Base-by-base conservation (phyloP, 1,139 yeast genomes). In the Candida glucosophila region DNA sequence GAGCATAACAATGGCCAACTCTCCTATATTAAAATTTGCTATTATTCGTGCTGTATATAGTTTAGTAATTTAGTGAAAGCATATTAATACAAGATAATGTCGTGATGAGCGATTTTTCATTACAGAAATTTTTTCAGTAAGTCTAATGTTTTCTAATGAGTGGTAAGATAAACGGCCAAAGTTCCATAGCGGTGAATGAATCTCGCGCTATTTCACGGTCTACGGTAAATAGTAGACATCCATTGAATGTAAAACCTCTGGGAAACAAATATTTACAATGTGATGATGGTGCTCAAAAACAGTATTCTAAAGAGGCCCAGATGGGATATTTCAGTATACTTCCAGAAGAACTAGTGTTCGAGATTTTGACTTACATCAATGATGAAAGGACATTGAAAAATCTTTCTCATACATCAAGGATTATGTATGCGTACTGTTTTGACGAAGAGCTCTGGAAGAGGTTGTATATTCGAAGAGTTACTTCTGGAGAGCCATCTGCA, bases 381-480 rank as follows among this genome's bases (percentile, higher is more conserved):
- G 60, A 61, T 23, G 56, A 70, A 0, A 31, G 37, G 1, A 69
- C 73, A 17, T 52, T 83, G 29, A 47, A 61, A 28, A 57, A 52
- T 20, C 41, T 81, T 15, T 65, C 79, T 17, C 73, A 67, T 30
- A 54, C 74, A 2, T 81, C 90, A 5, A 64, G 78, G 34, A 61
- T 74, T n/a, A 51, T 78, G 43, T 83, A 77, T 51, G 92, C 86
- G 1, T 78, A 69, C 42, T 42, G 73, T 10, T 75, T 72, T 47
- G 79, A 74, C 41, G 94, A 83, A 39, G 94, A 83, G 32, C 39
- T 78, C 13, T 83, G 95, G 95, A 77, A 78, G 42, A 66, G 59
- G 32, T 32, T 76, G 26, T 74, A 68, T 39, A 52, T 72, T 24
- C 30, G 34, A 23, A 35, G 28, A 26, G 27, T 24, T 15, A 22